Evolutionary conservation across 257 asterid species (phyloP).

Genomic region (Solanum bulbocastanum): DNA sequence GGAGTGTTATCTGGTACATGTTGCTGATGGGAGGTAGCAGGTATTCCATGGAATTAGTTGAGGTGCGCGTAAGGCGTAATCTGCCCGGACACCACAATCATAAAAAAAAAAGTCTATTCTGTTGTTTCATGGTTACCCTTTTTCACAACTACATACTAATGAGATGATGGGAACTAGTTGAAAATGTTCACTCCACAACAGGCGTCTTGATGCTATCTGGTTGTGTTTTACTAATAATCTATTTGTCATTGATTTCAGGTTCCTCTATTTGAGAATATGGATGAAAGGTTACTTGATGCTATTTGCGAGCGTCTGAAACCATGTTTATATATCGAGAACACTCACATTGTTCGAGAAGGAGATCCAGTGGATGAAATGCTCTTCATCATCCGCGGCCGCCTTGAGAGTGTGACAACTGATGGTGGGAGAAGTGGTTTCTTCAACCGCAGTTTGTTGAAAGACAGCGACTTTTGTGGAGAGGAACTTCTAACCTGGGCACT

Average conservation of each 20-base stretch:
- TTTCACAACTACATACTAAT: not conserved
- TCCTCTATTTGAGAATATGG: conserved; percentile 93
- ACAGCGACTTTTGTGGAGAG: conserved; percentile 94
- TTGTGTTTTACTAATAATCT: not conserved
- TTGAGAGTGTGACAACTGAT: conserved; percentile 95
- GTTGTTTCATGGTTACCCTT: not conserved
- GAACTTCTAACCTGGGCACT: conserved; percentile 98
- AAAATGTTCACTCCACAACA: not conserved
- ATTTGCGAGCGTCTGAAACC: conserved; percentile 93
- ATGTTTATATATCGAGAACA: conserved; percentile 66
- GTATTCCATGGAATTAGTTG: not conserved
- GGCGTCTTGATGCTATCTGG: not conserved
- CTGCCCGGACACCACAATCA: not conserved
- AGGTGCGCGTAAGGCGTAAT: not conserved
- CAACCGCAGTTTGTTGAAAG: conserved; percentile 78
- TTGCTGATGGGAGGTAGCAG: not conserved
- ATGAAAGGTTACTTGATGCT: conserved; percentile 92
- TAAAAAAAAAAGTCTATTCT: not conserved
- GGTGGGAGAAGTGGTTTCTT: conserved; percentile 98
- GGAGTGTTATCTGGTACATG: not conserved
- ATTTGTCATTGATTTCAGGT: conserved; percentile 40
- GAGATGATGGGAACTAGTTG: not conserved
- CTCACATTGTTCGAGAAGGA: conserved; percentile 94
- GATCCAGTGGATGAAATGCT: conserved; percentile 99
- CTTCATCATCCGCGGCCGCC: conserved; percentile 92